Percentiles rank a stretch among this genome's conserved stretches.
phyloP scores from a whole-genome alignment of 2,329 filamentous ascomycete species.

The Endocalyx cinctus region DNA sequence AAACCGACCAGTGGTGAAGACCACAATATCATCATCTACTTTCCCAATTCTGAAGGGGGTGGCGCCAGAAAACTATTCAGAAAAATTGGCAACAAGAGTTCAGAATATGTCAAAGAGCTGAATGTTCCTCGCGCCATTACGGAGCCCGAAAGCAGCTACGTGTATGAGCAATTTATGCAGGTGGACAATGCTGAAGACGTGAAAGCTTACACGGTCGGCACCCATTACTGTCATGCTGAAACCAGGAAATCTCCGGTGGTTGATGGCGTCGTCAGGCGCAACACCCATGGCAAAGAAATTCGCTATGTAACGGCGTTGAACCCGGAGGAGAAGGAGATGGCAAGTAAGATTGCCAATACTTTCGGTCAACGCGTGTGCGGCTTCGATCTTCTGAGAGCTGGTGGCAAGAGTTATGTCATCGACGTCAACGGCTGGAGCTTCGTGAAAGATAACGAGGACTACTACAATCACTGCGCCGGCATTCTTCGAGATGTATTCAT shows the following conservation, averaged over 20 bases:
- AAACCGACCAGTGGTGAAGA: slow-evolving; percentile 98
- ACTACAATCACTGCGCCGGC: slow-evolving; percentile 85
- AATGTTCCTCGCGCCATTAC: slow-evolving; percentile 74
- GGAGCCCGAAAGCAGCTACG: slow-evolving; percentile 77
- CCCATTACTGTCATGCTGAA: slow-evolving; percentile 91
- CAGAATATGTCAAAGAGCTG: slow-evolving; percentile 80
- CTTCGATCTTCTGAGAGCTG: slow-evolving; percentile 86
- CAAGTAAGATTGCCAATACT: slow-evolving; percentile 80
- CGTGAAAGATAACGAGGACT: slow-evolving; percentile 98
- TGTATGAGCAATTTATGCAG: slow-evolving; percentile 95
- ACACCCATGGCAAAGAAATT: slow-evolving; percentile 95
- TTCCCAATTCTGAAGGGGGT: slow-evolving; percentile 78
- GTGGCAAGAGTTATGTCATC: slow-evolving; percentile 91
- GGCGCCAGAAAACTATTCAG: slow-evolving; percentile 89
- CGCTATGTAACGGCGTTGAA: slow-evolving; percentile 87
- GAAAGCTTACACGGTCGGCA: slow-evolving; percentile 95
- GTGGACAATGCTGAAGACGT: slow-evolving; percentile 98
- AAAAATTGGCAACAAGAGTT: slow-evolving; percentile 98
- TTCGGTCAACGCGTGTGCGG: slow-evolving; percentile 96
- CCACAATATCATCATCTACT: slow-evolving; percentile 98
- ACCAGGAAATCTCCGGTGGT: slow-evolving; percentile 96
- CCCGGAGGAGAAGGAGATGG: slow-evolving; percentile 77
- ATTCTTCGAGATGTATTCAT: slow-evolving; percentile 88
- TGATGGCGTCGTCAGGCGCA: slow-evolving; percentile 89
- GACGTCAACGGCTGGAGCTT: slow-evolving; percentile 99